Evolutionary conservation across 176 grass and related monocot genomes (phyloP).

Genomic region (Chrysopogon serrulatus): DNA sequence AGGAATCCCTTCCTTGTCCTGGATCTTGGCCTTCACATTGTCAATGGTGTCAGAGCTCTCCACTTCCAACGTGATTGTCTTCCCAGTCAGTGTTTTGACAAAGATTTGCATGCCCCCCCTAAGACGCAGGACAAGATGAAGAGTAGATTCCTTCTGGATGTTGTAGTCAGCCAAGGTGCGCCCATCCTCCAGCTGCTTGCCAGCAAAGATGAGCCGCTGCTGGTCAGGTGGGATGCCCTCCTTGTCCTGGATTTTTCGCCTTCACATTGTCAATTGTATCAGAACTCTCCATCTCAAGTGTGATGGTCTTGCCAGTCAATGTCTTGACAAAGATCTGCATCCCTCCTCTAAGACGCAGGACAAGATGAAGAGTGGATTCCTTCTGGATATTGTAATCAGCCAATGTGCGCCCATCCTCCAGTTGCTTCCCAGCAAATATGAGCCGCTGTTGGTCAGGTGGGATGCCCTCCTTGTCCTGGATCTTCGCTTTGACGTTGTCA

Average conservation of each 20-base stretch:
- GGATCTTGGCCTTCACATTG: slow-evolving; percentile 32
- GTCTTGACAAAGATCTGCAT: slow-evolving; percentile 39
- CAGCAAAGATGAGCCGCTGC: slow-evolving; percentile 31
- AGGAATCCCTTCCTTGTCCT: slow-evolving; percentile 32
- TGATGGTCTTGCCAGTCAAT: slow-evolving; percentile 19
- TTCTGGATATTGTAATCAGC: slow-evolving; percentile 33
- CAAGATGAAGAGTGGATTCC: slow-evolving; percentile 17
- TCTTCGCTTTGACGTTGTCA: slow-evolving; percentile 27
- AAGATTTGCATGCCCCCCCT: slow-evolving; percentile 40
- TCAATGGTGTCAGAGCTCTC: slow-evolving; percentile 33
- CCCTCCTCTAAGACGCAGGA: background rate
- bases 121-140: slow-evolving; percentile 19
- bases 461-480: slow-evolving; percentile 34
- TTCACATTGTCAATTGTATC: slow-evolving; percentile 32
- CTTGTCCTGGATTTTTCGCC: slow-evolving; percentile 18
- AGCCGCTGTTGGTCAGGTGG: slow-evolving; percentile 19
- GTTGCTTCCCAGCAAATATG: slow-evolving; percentile 25
- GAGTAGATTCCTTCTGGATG: slow-evolving; percentile 35
- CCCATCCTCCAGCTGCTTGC: slow-evolving; percentile 29
- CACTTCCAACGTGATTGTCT: slow-evolving; percentile 28
- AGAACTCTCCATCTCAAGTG: slow-evolving; percentile 22
- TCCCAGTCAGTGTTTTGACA: slow-evolving; percentile 32
- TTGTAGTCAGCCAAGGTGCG: slow-evolving; percentile 27
- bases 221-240: slow-evolving; percentile 21
- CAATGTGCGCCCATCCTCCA: slow-evolving; percentile 17